Evolutionary conservation across 441 rosid genomes (phyloP), one percentile per base, ranked within the genome.

Genomic region (Biscutella laevigata): DNA sequence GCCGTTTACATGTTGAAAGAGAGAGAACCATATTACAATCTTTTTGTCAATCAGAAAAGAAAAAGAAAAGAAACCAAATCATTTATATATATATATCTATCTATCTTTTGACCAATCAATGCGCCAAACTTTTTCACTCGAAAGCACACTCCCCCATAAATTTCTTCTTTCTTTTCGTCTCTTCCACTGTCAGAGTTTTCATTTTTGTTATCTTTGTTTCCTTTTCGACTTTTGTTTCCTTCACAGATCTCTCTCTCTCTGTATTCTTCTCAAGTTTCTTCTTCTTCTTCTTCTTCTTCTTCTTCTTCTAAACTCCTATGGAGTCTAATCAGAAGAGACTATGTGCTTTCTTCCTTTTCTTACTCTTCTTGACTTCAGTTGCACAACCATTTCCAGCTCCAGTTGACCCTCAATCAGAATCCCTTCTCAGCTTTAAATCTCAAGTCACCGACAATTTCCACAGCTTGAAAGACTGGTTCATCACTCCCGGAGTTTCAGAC

Each of bases 351-450:
- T 48, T 64, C 7, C 34, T 21, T 16, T 40, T 62, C 16, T 48
- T 40, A 51, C 51, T 64, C 68, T 40, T 63, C 61, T 39, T 63
- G 26, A 56, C 68, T 64, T 56, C 19, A 36, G 4, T 53, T 11
- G 28, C 36, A 10, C n/a, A n/a, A n/a, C n/a, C n/a, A n/a, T n/a
- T n/a, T n/a, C n/a, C n/a, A n/a, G n/a, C n/a, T n/a, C 68, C 81
- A 13, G 25, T 44, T 60, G 96, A 88, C 63, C 75, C 78, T 41
- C 85, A 70, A 58, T 71, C 98, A 1, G 72, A 77, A 6, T 78
- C 94, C 2, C 83, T 91, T 22, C 65, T 82, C 53, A 69, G 60
- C 78, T 71, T 91, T 5, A 91, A 88, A 75, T 83, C 91, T 13
- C 77, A 79, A 56, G 14, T 91, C 33, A 52, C 57, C 30, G 83